Evolutionary conservation across 345 rosid species (phyloP), one percentile per base, ranked within the genome.

Genomic region (Dimocarpus longan): DNA sequence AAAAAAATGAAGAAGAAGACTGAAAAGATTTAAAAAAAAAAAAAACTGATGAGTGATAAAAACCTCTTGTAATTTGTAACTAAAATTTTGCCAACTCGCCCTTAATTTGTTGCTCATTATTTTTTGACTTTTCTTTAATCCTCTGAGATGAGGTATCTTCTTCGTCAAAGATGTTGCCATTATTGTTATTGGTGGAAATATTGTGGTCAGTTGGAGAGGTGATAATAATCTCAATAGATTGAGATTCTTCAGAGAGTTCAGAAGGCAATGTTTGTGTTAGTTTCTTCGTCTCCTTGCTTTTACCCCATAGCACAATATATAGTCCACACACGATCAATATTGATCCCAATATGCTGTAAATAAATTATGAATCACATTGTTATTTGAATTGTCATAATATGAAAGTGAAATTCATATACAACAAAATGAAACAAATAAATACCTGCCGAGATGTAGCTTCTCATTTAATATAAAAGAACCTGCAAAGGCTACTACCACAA

Each of bases 301-400:
- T 82, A 6, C 88, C 89, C 94, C 93, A 92, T 18, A 88, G 56
- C 73, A 91, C 93, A 43, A 32, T 52, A 70, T 90, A 92, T 5
- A 88, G 13, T 9, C 92, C 90, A 8, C 77, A 73, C 15, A 91
- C 76, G 16, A 92, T 88, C 71, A 92, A 39, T 0, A 74, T 78
- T 63, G 82, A 84, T 73, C 92, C 94, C 11, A 86, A 15, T 46
- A 88, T 32, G 79, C 93, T 91, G 84, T 11, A 46, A 32, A 32
- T 32, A 32, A 32, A 32, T 32, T 1, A 1, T 32, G 37, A 1
- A 32, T 62, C 69, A 28, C 44, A 70, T 24, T 13, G 3, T 28
- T 24, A 24, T 42, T 42, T 1, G 16, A 37, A 44, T 0, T 11
- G 24, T 8, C 18, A 10, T 16, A 10, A 39, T 13, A 13, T 32